phyloP scores from a whole-genome alignment of 1,284 basidiomycete genomes.

The Trichosporon sp. region DNA sequence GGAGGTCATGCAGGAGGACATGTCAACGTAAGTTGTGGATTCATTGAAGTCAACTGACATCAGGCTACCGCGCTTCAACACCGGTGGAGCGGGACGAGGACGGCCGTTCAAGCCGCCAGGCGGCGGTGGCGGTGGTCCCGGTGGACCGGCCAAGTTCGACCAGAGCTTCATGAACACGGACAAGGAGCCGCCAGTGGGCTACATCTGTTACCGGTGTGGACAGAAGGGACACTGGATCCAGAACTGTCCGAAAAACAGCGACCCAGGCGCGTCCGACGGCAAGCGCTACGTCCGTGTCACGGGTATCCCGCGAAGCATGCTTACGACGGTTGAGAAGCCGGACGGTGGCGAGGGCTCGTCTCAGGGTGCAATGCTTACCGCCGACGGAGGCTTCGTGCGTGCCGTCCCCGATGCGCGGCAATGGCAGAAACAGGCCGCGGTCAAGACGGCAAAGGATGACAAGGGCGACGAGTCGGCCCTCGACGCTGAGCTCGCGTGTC shows the following conservation, averaged over 20 bases:
- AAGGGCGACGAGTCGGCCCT: slow-evolving; percentile 74
- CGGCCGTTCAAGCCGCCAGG: slow-evolving; percentile 42
- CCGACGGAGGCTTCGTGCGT: slow-evolving; percentile 92
- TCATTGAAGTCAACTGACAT: slow-evolving; percentile 15
- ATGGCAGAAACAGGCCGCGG: slow-evolving; percentile 84
- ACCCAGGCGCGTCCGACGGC: slow-evolving; percentile 89
- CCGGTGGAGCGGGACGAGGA: slow-evolving; percentile 24
- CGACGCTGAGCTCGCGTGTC: slow-evolving; percentile 76
- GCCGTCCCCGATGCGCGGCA: slow-evolving; percentile 89
- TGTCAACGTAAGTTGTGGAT: slow-evolving; percentile 47
- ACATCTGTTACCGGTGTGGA: slow-evolving; percentile 99
- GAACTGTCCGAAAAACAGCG: slow-evolving; percentile 95
- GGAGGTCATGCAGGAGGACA: slow-evolving; percentile 55
- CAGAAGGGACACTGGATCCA: slow-evolving; percentile 99
- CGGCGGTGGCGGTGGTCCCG: slow-evolving; percentile 38
- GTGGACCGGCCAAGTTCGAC: slow-evolving; percentile 42
- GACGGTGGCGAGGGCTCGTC: slow-evolving; percentile 67
- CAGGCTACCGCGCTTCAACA: slow-evolving; percentile 30
- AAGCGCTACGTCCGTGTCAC: slow-evolving; percentile 97
- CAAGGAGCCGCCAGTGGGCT: slow-evolving; percentile 71
- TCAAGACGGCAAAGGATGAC: slow-evolving; percentile 78
- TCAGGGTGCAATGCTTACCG: slow-evolving; percentile 92
- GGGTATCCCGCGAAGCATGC: slow-evolving; percentile 94
- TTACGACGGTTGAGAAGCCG: slow-evolving; percentile 92
- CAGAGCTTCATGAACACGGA: slow-evolving; percentile 36